A percentile compares a stretch with the other conserved stretches of the same genome.
Conservation (phyloP, 495 filamentous ascomycete species). For the Penicillium paradoxum region DNA sequence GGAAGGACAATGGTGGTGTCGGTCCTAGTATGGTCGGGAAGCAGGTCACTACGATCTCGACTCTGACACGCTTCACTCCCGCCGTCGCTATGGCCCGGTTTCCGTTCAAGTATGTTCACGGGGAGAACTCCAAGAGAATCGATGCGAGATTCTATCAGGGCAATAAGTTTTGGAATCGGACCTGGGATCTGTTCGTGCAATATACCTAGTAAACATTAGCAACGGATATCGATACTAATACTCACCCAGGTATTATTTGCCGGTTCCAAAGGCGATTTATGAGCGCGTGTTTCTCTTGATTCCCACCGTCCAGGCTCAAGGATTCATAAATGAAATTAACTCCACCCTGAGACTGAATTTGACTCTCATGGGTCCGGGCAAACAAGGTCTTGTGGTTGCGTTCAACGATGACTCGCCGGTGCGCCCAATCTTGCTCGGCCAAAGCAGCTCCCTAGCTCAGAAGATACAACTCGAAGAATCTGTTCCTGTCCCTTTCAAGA, state of each 20-base stretch:
- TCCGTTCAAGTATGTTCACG: conserved; percentile 53
- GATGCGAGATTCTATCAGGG: conserved; percentile 53
- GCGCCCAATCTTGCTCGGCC: conserved; percentile 60
- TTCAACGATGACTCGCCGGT: conserved; percentile 56
- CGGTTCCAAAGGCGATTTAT: conserved; percentile 39
- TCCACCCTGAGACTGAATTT: conserved; percentile 39
- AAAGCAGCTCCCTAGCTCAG: conserved; percentile 30
- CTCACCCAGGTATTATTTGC: conserved; percentile 59
- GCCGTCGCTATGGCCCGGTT: conserved; percentile 55
- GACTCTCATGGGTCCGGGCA: conserved; percentile 43
- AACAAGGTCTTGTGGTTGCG: conserved; percentile 47
- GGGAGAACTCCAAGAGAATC: conserved; percentile 40
- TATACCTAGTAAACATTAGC: background rate
- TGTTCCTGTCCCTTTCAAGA: conserved; percentile 23
- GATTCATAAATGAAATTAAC: conserved; percentile 58
- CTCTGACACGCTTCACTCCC: conserved; percentile 51
- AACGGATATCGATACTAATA: background rate
- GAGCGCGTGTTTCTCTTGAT: conserved; percentile 57
- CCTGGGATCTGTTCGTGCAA: conserved; percentile 71
- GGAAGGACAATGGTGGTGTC: too few relatives aligned
- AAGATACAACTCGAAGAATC: conserved; percentile 31
- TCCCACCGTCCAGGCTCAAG: conserved; percentile 55
- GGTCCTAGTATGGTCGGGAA: background rate
- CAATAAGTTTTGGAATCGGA: conserved; percentile 51
- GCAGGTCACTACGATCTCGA: background rate